Percentiles rank a stretch among this genome's conserved stretches.
Evolutionary conservation across 805 yeast genomes (phyloP).

Genomic region (Dipodascus albidus): DNA sequence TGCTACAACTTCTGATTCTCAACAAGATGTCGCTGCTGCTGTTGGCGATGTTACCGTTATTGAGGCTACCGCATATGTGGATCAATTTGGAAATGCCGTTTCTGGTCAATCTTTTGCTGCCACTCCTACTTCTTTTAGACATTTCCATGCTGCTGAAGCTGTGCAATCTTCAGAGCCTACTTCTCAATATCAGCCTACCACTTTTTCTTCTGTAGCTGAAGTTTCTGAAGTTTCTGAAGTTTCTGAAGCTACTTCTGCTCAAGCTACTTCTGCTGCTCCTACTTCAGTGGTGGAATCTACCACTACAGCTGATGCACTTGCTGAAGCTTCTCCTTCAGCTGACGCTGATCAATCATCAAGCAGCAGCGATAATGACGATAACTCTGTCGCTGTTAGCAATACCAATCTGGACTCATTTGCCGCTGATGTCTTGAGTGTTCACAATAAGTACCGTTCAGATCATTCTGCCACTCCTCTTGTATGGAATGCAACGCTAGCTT

Average conservation of each 20-base stretch:
- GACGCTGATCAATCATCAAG: constrained; percentile 2
- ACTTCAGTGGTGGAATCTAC: too few relatives aligned
- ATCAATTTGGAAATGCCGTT: neutral
- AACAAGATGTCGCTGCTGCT: neutral
- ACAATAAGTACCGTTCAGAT: constrained; percentile 19
- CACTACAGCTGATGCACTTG: constrained; percentile 6
- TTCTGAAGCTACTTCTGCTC: constrained; percentile 3
- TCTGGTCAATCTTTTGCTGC: neutral
- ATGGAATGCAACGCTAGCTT: constrained; percentile 46
- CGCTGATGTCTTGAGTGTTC: constrained; percentile 12
- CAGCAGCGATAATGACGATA: constrained; percentile 3
- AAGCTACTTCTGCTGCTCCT: constrained; percentile 6
- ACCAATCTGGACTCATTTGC: constrained; percentile 9
- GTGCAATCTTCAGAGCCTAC: neutral
- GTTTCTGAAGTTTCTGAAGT: neutral
- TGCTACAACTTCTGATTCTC: constrained; percentile 3
- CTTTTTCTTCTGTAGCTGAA: neutral
- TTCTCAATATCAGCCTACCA: neutral
- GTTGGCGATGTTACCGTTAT: constrained; percentile 3
- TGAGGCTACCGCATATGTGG: constrained; percentile 5
- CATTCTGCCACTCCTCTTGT: constrained; percentile 28
- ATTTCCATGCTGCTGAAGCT: neutral
- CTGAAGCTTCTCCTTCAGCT: constrained; percentile 8
- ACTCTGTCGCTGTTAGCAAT: constrained; percentile 1
- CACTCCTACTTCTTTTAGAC: constrained; percentile 1